Conservation (phyloP, 805 yeast genomes). For the Brettanomyces anomalus region DNA sequence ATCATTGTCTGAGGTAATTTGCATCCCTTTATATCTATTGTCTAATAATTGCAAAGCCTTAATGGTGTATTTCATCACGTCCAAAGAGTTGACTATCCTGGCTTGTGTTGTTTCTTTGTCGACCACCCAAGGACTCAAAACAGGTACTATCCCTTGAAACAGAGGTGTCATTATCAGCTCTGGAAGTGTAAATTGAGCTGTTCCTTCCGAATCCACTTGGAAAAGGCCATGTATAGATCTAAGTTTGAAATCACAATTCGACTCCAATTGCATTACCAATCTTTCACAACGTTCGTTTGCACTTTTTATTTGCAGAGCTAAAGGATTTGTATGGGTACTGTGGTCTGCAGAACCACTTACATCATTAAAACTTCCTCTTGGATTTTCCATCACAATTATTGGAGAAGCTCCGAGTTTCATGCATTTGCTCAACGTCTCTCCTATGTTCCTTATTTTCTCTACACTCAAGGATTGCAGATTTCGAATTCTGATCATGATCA, state of each 20-base stretch:
- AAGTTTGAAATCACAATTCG: slow-evolving; percentile 13
- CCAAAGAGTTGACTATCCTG: slow-evolving; percentile 29
- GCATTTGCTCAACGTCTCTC: slow-evolving; percentile 47
- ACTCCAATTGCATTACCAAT: slow-evolving; percentile 14
- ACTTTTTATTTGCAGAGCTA: slow-evolving; percentile 9
- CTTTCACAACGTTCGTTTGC: slow-evolving; percentile 16
- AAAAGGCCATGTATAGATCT: slow-evolving; percentile 30
- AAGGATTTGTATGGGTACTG: slow-evolving; percentile 1
- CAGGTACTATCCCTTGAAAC: slow-evolving; percentile 42
- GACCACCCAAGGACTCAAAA: slow-evolving; percentile 49
- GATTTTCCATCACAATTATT: slow-evolving; percentile 46
- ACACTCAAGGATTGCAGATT: slow-evolving; percentile 26
- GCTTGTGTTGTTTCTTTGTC: slow-evolving; percentile 25
- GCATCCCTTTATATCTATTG: slow-evolving; percentile 6
- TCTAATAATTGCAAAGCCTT: slow-evolving; percentile 24
- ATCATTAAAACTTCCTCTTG: neutral
- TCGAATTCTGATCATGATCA: slow-evolving; percentile 49
- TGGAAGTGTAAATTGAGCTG: slow-evolving; percentile 22
- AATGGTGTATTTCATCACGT: slow-evolving; percentile 31
- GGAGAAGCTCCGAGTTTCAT: slow-evolving; percentile 67
- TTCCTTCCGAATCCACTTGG: slow-evolving; percentile 18
- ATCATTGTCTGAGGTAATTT: slow-evolving; percentile 5
- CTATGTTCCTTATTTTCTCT: slow-evolving; percentile 36
- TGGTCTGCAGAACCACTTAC: neutral
- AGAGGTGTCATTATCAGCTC: slow-evolving; percentile 34